Base-by-base conservation (phyloP, 2,329 filamentous ascomycete species). In the Botrytis aclada region DNA sequence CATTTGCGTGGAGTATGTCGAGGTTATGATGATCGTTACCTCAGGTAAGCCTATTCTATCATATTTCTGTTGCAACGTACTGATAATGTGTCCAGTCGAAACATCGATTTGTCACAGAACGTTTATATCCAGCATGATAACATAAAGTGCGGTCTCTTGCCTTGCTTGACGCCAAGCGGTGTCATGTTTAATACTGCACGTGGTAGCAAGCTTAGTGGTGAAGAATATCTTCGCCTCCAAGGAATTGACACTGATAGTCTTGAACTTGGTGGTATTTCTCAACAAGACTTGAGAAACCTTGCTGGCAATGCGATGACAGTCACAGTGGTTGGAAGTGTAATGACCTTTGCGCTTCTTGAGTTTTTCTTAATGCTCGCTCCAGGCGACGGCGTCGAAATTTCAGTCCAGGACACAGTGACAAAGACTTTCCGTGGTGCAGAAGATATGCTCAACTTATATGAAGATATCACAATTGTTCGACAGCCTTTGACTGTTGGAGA, bases 291-390 rank as follows among this genome's bases (percentile, higher is more conserved):
- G 3, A 88, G 90, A 75, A 88, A 94, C 75, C 83, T 95, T 3
- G 92, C 91, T 2, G 93, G 93, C 0, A 95, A 96, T 79, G 93
- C 93, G 0, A 95, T 95, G 93, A 89, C 88, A 1, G 89, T 88
- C 0, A 92, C 92, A 0, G 90, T 94, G 0, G 88, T 94, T 16
- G 91, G 90, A 4, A 84, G 87, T 2, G 87, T 88, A 0, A 85
- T 92, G 86, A 88, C 0, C 80, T 95, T 1, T 85, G 89, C 54
- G 72, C 77, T 9, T 77, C 79, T 54, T 43, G 71, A 10, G 32
- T 73, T 10, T 43, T 75, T 2, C 65, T 75, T 34, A n/a, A 71
- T 41, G 32, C 69, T 39, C 60, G 56, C 22, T 32, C 47, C 20
- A 29, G 45, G 58, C n/a, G 20, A 65, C 70, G 61, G 72, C 75